These are phyloP conservation scores for Teratosphaeria gauchensis DNA, from an alignment of 2,329 filamentous ascomycete genomes.

Conservation along the genomic window DNA sequence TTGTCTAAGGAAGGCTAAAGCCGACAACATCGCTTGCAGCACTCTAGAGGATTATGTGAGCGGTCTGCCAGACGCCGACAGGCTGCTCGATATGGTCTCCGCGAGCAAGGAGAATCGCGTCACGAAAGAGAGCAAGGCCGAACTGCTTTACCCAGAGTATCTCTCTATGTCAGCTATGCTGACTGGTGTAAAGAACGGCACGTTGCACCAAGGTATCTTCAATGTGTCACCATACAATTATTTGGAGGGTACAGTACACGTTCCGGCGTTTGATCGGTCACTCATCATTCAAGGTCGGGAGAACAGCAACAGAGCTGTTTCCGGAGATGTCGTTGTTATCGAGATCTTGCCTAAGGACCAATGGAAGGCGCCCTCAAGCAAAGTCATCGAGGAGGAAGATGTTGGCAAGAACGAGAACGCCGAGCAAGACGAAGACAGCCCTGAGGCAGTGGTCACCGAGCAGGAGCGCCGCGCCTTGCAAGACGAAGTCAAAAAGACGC, in stretches of 20 bases:
- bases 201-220: constrained; percentile 88
- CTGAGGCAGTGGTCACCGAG: constrained; percentile 68
- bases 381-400: constrained; percentile 88
- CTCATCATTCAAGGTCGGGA: constrained; percentile 83
- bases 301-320: constrained; percentile 89
- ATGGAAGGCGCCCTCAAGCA: constrained; percentile 93
- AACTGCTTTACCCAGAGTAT: constrained; percentile 82
- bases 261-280: constrained; percentile 80
- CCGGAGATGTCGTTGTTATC: constrained; percentile 86
- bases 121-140: constrained; percentile 53
- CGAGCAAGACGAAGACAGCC: constrained; percentile 70
- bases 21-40: constrained; percentile 60
- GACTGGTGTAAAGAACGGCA: constrained; percentile 81
- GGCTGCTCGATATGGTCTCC: constrained; percentile 85
- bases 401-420: constrained; percentile 90
- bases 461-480: constrained; percentile 78
- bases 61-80: constrained; percentile 72
- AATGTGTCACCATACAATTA: constrained; percentile 98
- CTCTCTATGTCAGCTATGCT: constrained; percentile 83
- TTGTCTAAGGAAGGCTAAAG: constrained; percentile 72
- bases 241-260: constrained; percentile 82
- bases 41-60: constrained; percentile 67
- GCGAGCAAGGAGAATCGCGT: constrained; percentile 62
- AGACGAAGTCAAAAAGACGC: constrained; percentile 80
- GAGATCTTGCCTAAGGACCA: constrained; percentile 89